Evolutionary conservation across 805 yeast genomes (phyloP).

Genomic region (Yueomyces sp.): DNA sequence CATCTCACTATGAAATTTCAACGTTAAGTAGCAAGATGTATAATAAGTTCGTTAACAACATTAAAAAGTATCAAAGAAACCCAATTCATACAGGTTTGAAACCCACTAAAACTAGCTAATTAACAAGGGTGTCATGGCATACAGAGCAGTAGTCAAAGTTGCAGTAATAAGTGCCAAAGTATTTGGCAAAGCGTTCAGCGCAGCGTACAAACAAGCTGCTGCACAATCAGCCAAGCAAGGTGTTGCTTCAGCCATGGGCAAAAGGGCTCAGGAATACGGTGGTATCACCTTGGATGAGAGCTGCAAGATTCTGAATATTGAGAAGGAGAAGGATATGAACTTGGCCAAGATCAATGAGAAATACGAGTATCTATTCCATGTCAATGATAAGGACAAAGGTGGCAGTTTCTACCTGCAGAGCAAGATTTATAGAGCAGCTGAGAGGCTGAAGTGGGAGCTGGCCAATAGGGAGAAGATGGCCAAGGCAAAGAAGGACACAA

Average conservation of each 20-base stretch:
- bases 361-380: conserved; percentile 72
- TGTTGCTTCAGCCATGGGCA: conserved; percentile 30
- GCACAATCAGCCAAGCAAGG: conserved; percentile 75
- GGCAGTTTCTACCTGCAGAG: conserved; percentile 89
- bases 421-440: conserved; percentile 90
- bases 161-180: conserved; percentile 90
- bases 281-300: conserved; percentile 87
- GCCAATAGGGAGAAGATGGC: conserved; percentile 12
- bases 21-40: no score
- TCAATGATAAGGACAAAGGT: conserved; percentile 89
- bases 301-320: conserved; percentile 76
- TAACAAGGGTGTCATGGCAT: conserved; percentile 44
- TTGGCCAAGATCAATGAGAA: conserved; percentile 52
- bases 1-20: no score
- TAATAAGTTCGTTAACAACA: no score
- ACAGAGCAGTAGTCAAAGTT: conserved; percentile 79
- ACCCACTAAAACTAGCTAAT: no score
- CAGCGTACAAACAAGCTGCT: conserved; percentile 94
- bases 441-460: conserved; percentile 69
- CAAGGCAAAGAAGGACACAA: background rate
- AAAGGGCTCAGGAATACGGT: conserved; percentile 37
- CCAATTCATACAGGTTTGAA: no score
- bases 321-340: conserved; percentile 37
- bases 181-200: conserved; percentile 91
- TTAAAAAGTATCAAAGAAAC: no score